These are phyloP conservation scores for Biscogniauxia marginata DNA, from an alignment of 2,329 filamentous ascomycete species.

Conservation along the genomic window DNA sequence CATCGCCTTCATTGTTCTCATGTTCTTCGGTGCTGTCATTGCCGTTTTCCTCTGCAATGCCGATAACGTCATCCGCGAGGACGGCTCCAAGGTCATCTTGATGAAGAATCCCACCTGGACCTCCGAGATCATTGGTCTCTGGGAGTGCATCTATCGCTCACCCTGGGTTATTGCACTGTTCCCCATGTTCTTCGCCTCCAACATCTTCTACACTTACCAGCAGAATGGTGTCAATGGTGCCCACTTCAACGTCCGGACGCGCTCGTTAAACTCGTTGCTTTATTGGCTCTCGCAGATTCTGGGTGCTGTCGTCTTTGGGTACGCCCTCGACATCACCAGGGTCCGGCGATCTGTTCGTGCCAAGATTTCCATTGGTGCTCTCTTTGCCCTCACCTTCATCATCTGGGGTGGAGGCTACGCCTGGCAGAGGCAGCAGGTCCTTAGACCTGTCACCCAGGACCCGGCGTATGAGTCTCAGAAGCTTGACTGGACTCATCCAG, in stretches of 20 bases:
- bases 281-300: constrained; percentile 74
- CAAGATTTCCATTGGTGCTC: constrained; percentile 54
- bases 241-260: constrained; percentile 69
- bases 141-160: constrained; percentile 61
- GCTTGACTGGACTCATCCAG: constrained; percentile 57
- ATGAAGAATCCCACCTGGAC: constrained; percentile 78
- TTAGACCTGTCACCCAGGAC: constrained; percentile 33
- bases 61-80: constrained; percentile 63
- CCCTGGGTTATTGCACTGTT: constrained; percentile 69
- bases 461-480: constrained; percentile 14
- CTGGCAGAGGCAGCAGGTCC: constrained; percentile 60
- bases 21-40: constrained; percentile 62
- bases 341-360: constrained; percentile 63
- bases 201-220: constrained; percentile 80
- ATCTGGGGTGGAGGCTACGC: constrained; percentile 74
- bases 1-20: constrained; percentile 72
- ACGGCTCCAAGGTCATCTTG: constrained; percentile 68
- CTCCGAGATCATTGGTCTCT: constrained; percentile 67
- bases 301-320: constrained; percentile 66
- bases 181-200: constrained; percentile 77
- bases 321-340: constrained; percentile 56
- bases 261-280: constrained; percentile 67
- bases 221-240: constrained; percentile 70
- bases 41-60: constrained; percentile 63
- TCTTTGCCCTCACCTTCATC: constrained; percentile 65